Evolutionary conservation across 306 rosid genomes (phyloP).

Genomic region (Prunus dulcis): DNA sequence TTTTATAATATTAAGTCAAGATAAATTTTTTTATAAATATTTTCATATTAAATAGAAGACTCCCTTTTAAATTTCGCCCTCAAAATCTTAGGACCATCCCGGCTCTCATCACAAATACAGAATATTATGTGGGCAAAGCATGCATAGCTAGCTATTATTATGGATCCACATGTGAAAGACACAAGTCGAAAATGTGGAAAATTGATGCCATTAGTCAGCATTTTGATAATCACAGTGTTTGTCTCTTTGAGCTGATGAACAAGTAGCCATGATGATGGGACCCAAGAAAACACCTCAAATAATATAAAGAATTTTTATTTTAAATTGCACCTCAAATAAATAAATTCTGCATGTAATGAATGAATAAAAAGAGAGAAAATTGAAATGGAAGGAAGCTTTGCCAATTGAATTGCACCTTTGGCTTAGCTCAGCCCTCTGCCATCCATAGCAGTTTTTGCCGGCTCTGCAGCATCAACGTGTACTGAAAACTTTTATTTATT

Average conservation of each 20-base stretch:
- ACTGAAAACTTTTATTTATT: background rate
- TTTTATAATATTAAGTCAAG: no score
- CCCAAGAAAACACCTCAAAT: background rate
- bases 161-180: no score
- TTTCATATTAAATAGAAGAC: no score
- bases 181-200: background rate
- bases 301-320: background rate
- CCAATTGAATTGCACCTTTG: no score
- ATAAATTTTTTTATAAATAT: no score
- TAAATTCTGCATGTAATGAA: background rate
- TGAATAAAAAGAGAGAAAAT: background rate
- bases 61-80: no score
- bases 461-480: background rate
- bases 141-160: no score
- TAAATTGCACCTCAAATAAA: no score
- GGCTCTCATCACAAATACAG: no score
- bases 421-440: background rate
- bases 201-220: background rate
- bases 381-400: background rate
- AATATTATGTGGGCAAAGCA: no score
- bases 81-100: no score
- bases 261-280: background rate
- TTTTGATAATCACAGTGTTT: background rate
- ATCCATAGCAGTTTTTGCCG: conserved; percentile 6
- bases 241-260: background rate